A percentile compares a stretch with the other conserved stretches of the same genome.
Conservation (phyloP, 345 rosid species). For the Melaleuca quinquenervia region DNA sequence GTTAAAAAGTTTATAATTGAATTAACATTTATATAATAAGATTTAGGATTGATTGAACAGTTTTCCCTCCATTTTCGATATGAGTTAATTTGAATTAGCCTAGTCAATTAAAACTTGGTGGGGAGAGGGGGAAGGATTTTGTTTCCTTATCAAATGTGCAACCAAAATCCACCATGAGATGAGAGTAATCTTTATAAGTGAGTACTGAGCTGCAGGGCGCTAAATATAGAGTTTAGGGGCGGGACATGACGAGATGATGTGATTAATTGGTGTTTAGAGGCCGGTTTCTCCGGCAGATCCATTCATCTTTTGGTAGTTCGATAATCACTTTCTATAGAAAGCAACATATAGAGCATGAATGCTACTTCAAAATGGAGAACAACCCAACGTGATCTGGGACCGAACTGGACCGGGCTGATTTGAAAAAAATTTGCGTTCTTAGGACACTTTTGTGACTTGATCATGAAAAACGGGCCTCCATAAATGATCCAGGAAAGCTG, state of each 20-base stretch:
- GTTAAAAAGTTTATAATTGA: not conserved
- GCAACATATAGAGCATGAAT: not conserved
- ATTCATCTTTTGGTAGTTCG: not conserved
- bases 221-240: not conserved
- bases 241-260: not conserved
- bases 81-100: not conserved
- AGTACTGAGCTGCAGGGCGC: not conserved
- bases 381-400: not conserved
- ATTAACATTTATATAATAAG: not conserved
- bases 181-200: not conserved
- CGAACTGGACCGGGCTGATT: not conserved
- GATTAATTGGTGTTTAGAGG: not conserved
- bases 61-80: not conserved
- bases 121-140: not conserved
- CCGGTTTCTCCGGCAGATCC: not conserved
- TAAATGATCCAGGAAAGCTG: not conserved
- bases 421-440: not conserved
- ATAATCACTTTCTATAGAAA: not conserved
- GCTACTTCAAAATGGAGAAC: not conserved
- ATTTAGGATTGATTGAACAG: not conserved
- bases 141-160: not conserved
- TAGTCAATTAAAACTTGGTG: not conserved
- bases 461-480: not conserved
- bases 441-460: not conserved
- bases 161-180: not conserved